Conservation (phyloP, 495 filamentous ascomycete genomes). For the Sporormia fimetaria region DNA sequence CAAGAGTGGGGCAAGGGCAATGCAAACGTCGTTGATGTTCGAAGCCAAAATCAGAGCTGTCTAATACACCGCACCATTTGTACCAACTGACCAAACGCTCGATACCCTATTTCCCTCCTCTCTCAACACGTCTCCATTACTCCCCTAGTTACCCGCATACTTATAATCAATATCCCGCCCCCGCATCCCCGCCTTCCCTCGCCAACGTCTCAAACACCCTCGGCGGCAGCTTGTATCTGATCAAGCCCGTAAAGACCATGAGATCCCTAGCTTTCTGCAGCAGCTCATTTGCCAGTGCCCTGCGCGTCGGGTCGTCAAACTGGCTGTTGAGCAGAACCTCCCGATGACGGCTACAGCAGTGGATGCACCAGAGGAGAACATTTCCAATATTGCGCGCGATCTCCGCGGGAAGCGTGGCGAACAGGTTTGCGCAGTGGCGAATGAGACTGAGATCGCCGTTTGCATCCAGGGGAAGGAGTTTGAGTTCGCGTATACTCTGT, state of each 20-base stretch:
- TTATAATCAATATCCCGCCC: conserved; percentile 33
- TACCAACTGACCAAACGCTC: too few species aligned
- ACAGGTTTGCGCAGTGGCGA: conserved; percentile 62
- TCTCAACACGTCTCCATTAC: too few species aligned
- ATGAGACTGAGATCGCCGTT: conserved; percentile 59
- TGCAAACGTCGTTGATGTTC: too few species aligned
- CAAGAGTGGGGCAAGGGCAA: too few species aligned
- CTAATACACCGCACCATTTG: too few species aligned
- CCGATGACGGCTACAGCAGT: conserved; percentile 65
- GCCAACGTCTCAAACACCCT: conserved; percentile 73
- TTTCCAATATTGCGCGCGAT: conserved; percentile 79
- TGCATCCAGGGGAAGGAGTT: conserved; percentile 67
- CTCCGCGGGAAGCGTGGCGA: conserved; percentile 56
- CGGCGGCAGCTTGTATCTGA: conserved; percentile 72
- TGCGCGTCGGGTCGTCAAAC: conserved; percentile 61
- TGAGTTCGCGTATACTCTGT: conserved; percentile 59
- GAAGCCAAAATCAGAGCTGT: too few species aligned
- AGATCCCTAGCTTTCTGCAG: conserved; percentile 71
- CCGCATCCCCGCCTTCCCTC: conserved; percentile 59
- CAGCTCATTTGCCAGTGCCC: conserved; percentile 56
- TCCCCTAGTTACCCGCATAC: too few species aligned
- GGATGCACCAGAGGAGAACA: conserved; percentile 85
- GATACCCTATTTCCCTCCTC: too few species aligned
- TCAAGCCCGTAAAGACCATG: conserved; percentile 87
- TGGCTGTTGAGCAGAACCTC: conserved; percentile 50